Base-by-base conservation (phyloP, 495 filamentous ascomycete genomes). In the Stereocaulon alpinum region DNA sequence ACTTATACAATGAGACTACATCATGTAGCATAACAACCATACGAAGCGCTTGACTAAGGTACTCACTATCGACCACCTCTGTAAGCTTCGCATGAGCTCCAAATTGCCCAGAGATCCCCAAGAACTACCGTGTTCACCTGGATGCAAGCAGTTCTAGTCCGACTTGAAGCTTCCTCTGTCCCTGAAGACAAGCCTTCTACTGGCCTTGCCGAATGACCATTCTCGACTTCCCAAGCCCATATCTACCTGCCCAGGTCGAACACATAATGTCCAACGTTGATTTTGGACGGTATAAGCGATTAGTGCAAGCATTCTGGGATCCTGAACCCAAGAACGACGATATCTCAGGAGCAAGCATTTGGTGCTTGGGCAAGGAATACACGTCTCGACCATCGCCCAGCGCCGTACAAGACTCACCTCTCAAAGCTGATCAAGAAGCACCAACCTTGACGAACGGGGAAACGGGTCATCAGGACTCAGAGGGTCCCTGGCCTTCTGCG, bases 261-360 rank as follows among this genome's bases (percentile, higher is more conserved):
- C 17, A n/a, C 54, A 59, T 56, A 56, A 87, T 88, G 84, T 77
- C 77, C 45, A 78, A 72, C 54, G 76, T 81, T 22, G 81, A 87
- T 63, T 72, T 86, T 66, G 77, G 80, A 61, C 78, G 80, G 65
- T 87, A 82, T 74, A 90, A 89, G 71, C 84, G 88, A 59, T 82
- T 98, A 59, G 83, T 96, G 34, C 87, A 91, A 67, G 91, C 87
- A 73, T 88, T 97, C 63, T 99, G 92, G 89, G 94, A 97, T 63
- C 90, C 92, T 0, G 85, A 92, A 64, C 92, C 93, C 29, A 81
- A 80, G 64, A 96, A 96, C 70, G 88, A 95, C 66, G 77, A 86
- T 55, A 69, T 72, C 30, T 80, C 81, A 50, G 77, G 83, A 54
- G 76, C 78, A 34, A 78, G 85, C 3, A 88, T 95, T 64, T 99